Evolutionary conservation across 2,329 filamentous ascomycete genomes (phyloP), one percentile per base, ranked within the genome.

Genomic region (Fusarium algeriense): DNA sequence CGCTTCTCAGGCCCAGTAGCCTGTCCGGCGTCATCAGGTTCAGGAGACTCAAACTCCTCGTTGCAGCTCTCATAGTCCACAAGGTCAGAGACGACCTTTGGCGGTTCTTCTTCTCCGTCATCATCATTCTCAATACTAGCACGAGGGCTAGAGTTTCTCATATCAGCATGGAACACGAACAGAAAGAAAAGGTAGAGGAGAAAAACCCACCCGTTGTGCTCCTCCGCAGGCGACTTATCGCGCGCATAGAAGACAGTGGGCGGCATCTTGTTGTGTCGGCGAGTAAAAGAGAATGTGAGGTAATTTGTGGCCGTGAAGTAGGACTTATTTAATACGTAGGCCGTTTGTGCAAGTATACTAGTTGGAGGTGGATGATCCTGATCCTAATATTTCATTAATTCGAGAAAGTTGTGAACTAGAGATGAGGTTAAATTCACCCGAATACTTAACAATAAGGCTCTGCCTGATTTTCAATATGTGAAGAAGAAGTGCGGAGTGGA

Each of bases 201-300:
- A 30, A 17, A 4, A 49, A 32, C 69, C 44, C 50, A 76, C 76
- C 40, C 37, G 13, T 48, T 37, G 11, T 67, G 34, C n/a, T 70
- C 71, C 14, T 68, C 69, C 12, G 60, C 43, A 12, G 54, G 43
- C 2, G 59, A 37, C 17, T 64, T 70, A 41, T 77, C 61, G 53
- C 71, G 73, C 56, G 71, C 74, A 30, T 70, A 60, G 59, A 78
- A 75, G 6, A 77, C 67, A 20, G 75, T 74, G 3, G 43, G 11
- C n/a, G 76, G n/a, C 75, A 75, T 78, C 13, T 53, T 46, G 14
- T 6, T 37, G 43, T 46, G 14, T 5, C 34, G 43, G 9, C 15
- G 32, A 48, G 17, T 13, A 23, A 35, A 35, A 20, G 14, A 28
- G 34, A 32, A 12, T 26, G 9, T 15, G 11, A 60, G 23, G 28